A percentile compares a stretch with the other conserved stretches of the same genome.
phyloP scores from a whole-genome alignment of 1,139 yeast species.

The Geotrichum macrosporum region DNA sequence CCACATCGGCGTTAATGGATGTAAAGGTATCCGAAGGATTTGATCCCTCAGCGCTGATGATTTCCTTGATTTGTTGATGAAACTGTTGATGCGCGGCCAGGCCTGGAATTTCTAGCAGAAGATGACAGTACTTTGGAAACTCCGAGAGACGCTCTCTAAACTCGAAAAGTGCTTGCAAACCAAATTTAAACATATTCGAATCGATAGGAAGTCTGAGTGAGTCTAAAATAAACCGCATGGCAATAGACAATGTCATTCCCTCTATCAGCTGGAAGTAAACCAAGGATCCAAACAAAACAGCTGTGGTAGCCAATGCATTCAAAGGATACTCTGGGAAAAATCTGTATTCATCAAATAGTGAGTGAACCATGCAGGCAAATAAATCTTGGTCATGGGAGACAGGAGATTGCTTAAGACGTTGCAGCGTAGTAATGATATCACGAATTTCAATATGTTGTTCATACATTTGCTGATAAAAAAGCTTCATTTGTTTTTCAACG shows the following conservation, averaged over 20 bases:
- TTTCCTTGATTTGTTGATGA: conserved; percentile 61
- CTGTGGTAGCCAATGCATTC: conserved; percentile 90
- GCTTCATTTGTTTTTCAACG: conserved; percentile 91
- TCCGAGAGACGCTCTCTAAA: conserved; percentile 80
- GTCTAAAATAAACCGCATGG: conserved; percentile 80
- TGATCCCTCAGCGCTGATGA: conserved; percentile 36
- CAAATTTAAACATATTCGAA: conserved; percentile 91
- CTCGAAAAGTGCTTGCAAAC: conserved; percentile 89
- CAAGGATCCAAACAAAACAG: conserved; percentile 89
- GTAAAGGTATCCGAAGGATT: conserved; percentile 30
- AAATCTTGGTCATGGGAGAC: conserved; percentile 89
- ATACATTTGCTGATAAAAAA: conserved; percentile 88
- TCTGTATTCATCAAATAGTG: conserved; percentile 86
- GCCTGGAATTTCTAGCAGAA: conserved; percentile 73
- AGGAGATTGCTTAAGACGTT: conserved; percentile 70
- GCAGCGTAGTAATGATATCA: conserved; percentile 80
- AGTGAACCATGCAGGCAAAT: conserved; percentile 98
- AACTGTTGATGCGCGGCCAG: conserved; percentile 78
- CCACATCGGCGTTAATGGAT: conserved; percentile 39
- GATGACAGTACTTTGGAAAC: conserved; percentile 83
- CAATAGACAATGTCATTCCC: conserved; percentile 87
- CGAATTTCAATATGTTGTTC: conserved; percentile 86
- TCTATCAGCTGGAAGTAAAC: conserved; percentile 79
- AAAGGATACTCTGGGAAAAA: conserved; percentile 95
- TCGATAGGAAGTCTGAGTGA: conserved; percentile 86